phyloP scores from a whole-genome alignment of 1,139 yeast genomes.

The Zhuliangozyma parablackwelliae region DNA sequence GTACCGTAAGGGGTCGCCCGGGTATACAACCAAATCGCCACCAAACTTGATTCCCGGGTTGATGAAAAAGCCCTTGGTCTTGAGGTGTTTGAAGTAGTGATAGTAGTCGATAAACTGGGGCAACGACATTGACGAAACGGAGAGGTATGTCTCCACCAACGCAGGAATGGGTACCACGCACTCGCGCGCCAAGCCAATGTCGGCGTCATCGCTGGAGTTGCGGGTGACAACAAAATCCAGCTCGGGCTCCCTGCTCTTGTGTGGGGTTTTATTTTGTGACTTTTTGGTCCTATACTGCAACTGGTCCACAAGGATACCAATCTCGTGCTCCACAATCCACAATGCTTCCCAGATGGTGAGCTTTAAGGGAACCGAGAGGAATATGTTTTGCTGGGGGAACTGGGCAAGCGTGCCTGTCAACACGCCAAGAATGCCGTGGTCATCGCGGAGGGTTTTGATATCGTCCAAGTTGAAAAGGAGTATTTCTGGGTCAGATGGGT shows the following conservation, averaged over 20 bases:
- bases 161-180: conserved; percentile 5
- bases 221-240: neutral
- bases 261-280: neutral
- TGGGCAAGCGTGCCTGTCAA: conserved; percentile 77
- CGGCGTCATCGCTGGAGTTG: conserved; percentile 3
- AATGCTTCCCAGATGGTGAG: conserved; percentile 69
- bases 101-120: conserved; percentile 11
- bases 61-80: conserved; percentile 46
- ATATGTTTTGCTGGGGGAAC: conserved; percentile 87
- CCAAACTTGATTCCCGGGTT: conserved; percentile 92
- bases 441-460: conserved; percentile 48
- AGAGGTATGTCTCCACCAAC: conserved; percentile 7
- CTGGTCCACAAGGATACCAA: conserved; percentile 34
- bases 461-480: conserved; percentile 47
- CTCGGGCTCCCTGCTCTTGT: neutral
- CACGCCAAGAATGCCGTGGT: conserved; percentile 60
- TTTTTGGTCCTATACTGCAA: conserved; percentile 12
- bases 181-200: conserved; percentile 6
- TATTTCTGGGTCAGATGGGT: conserved; percentile 29
- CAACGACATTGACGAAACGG: neutral
- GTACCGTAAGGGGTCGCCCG: conserved; percentile 88
- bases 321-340: conserved; percentile 51
- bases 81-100: conserved; percentile 33
- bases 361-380: conserved; percentile 77
- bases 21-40: conserved; percentile 82